A percentile compares a stretch with the other conserved stretches of the same genome.
phyloP scores from a whole-genome alignment of 1,284 basidiomycete genomes.

The Cronartium quercuum region DNA sequence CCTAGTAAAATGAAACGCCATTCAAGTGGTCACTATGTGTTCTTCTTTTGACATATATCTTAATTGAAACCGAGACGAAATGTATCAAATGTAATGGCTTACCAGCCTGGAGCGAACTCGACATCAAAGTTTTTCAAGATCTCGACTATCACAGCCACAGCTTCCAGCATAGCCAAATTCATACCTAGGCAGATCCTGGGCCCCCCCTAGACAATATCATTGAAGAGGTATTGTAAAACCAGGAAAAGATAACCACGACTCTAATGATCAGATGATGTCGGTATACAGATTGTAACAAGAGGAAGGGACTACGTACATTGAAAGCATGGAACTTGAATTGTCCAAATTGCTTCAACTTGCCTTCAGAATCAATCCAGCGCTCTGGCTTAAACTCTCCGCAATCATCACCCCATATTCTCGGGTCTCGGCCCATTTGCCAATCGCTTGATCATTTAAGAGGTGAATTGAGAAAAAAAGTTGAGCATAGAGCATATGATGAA shows the following conservation, averaged over 20 bases:
- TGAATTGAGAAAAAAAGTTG: not conserved
- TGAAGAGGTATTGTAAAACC: not conserved
- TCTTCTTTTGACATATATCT: too few species aligned
- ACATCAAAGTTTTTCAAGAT: conserved; percentile 18
- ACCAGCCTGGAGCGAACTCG: conserved; percentile 14
- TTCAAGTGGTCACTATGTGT: too few species aligned
- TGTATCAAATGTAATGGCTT: not conserved
- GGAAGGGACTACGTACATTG: conserved; percentile 40
- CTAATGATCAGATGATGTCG: not conserved
- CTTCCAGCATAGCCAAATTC: conserved; percentile 19
- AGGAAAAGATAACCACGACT: not conserved
- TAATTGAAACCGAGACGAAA: not conserved
- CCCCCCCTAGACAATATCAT: conserved; percentile 13
- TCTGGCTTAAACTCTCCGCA: conserved; percentile 41
- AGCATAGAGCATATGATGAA: not conserved
- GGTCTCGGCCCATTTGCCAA: conserved; percentile 41
- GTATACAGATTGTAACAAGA: not conserved
- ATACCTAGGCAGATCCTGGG: conserved; percentile 29
- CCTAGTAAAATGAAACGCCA: not conserved
- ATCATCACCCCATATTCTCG: conserved; percentile 41
- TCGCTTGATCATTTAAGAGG: conserved; percentile 36
- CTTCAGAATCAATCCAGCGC: conserved; percentile 42
- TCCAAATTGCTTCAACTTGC: conserved; percentile 38
- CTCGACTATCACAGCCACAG: conserved; percentile 8
- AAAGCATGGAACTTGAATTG: conserved; percentile 43